Evolutionary conservation across 2,329 filamentous ascomycete species (phyloP).

Genomic region (Clonostachys byssicola): DNA sequence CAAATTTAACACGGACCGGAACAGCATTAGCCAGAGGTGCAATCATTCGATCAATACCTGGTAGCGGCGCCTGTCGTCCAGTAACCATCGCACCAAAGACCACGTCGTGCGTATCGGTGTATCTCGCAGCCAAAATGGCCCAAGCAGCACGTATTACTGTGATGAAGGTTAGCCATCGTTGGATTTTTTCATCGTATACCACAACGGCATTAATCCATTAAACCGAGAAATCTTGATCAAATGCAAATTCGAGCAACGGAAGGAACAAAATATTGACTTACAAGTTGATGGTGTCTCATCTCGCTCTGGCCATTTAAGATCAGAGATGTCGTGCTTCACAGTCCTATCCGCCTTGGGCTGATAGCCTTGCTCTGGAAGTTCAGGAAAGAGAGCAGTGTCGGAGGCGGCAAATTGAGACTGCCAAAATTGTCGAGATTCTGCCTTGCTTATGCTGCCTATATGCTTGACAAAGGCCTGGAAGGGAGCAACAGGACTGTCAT

Average conservation of each 20-base stretch:
- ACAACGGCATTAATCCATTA: too few relatives aligned
- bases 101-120: slow-evolving; percentile 1
- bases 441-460: neutral
- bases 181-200: too few relatives aligned
- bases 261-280: too few relatives aligned
- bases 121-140: too few relatives aligned
- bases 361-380: slow-evolving; percentile 1
- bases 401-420: neutral
- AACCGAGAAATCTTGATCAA: too few relatives aligned
- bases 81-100: slow-evolving; percentile 17
- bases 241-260: too few relatives aligned
- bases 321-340: neutral
- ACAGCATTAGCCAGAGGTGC: slow-evolving; percentile 22
- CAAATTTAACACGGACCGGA: slow-evolving; percentile 9
- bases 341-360: neutral
- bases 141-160: too few relatives aligned
- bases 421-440: neutral
- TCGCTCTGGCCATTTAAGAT: neutral
- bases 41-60: slow-evolving; percentile 14
- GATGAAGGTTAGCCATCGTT: too few relatives aligned
- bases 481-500: neutral
- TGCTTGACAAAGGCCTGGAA: slow-evolving; percentile 38
- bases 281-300: slow-evolving; percentile 5
- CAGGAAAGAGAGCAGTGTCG: neutral
- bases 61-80: slow-evolving; percentile 17